Percentiles rank a stretch among this genome's conserved stretches.
These are phyloP conservation scores for Scheffersomyces lignosus DNA, from an alignment of 805 yeast genomes.

Conservation along the genomic window DNA sequence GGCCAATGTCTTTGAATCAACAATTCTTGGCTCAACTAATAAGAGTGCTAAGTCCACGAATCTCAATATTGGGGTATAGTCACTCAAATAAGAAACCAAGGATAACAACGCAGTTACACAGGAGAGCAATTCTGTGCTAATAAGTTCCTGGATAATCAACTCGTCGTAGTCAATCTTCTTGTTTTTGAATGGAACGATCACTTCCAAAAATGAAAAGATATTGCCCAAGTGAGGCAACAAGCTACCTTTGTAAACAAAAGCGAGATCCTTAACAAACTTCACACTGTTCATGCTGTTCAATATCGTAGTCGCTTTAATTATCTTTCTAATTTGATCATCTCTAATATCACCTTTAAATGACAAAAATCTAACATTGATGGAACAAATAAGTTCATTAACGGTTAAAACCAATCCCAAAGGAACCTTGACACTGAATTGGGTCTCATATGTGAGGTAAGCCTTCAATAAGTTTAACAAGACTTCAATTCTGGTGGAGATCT, in stretches of 20 bases:
- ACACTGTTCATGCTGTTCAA: conserved; percentile 49
- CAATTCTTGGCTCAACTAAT: conserved; percentile 37
- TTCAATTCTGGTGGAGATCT: conserved; percentile 52
- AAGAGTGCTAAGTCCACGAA: conserved; percentile 57
- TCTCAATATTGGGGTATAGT: conserved; percentile 53
- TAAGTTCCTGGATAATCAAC: conserved; percentile 36
- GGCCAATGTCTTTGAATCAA: conserved; percentile 6
- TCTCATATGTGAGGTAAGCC: conserved; percentile 48
- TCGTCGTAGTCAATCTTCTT: conserved; percentile 29
- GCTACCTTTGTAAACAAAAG: conserved; percentile 35
- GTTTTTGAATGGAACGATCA: conserved; percentile 54
- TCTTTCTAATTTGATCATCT: conserved; percentile 47
- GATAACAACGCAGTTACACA: conserved; percentile 23
- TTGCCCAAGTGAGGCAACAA: conserved; percentile 48
- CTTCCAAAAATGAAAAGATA: conserved; percentile 57
- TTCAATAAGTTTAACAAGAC: conserved; percentile 39
- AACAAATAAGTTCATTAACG: conserved; percentile 53
- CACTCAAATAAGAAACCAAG: conserved; percentile 43
- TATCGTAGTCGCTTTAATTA: conserved; percentile 44
- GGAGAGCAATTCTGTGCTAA: conserved; percentile 37
- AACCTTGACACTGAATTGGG: conserved; percentile 55
- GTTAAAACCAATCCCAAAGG: conserved; percentile 62
- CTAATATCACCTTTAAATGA: conserved; percentile 60
- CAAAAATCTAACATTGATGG: conserved; percentile 55
- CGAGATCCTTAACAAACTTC: conserved; percentile 36